Base-by-base conservation (phyloP, 2,329 filamentous ascomycete genomes). In the Cryphonectria parasitica region DNA sequence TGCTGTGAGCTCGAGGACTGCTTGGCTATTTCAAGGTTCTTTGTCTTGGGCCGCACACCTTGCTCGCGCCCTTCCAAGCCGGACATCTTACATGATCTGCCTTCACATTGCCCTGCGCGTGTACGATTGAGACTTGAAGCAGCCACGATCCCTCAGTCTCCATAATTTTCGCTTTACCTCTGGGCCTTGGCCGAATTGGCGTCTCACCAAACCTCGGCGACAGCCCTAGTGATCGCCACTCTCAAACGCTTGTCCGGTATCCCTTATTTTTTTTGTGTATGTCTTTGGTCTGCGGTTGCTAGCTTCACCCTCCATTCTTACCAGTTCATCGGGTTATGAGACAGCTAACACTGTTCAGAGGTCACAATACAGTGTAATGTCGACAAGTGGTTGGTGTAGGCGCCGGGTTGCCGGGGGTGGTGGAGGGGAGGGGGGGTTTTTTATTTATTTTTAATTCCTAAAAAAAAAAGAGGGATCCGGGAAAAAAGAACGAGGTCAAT, bases 1-100 rank as follows among this genome's bases (percentile, higher is more conserved):
- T 25, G 7, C 19, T 31, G 34, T 36, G 8, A n/a, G 58, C 58
- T 61, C 39, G 58, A 10, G 31, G n/a, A 22, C 28, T n/a, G 31
- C 58, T 15, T 39, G 15, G 39, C 43, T 39, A 41, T 43, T 58
- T 66, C 58, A 10, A 11, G 22, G 39, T 49, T 41, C 52, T 64
- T 54, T 66, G 28, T n/a, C 39, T 31, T 25, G 45, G 31, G 31
- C 62, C 54, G 8, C 28, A 4, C 13, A 31, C 19, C 54, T 58
- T 31, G 54, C 54, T 19, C 54, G 15, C 13, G 28, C 11, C 15
- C 54, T 58, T 13, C 54, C 28, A 58, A 58, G 28, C 54, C 6
- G 54, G 54, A 19, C 54, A 58, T 58, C 54, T 66, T 70, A 49
- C 39, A 70, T 70, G 64, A 70, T 72, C 64, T 72, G 25, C 70